phyloP scores from a whole-genome alignment of 306 rosid genomes.

The Arachis stenosperma region DNA sequence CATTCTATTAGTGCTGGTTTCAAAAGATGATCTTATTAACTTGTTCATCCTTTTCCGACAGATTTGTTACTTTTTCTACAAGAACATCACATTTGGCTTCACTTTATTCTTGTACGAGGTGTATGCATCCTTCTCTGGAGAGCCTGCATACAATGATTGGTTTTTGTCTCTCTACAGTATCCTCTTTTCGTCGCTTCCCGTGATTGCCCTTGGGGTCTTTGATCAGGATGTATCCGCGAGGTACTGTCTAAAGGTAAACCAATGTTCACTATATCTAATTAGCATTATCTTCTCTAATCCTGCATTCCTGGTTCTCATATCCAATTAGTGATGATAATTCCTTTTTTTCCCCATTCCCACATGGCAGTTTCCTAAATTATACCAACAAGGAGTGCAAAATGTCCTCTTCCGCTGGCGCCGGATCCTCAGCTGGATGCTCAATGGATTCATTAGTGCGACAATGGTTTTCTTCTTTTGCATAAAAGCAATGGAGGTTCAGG shows the following conservation, averaged over 20 bases:
- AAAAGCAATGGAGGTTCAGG: constrained; percentile 59
- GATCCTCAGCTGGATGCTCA: constrained; percentile 85
- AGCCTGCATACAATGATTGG: constrained; percentile 91
- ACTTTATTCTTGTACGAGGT: constrained; percentile 80
- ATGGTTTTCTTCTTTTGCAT: constrained; percentile 81
- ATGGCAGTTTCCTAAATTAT: constrained; percentile 82
- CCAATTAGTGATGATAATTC: background rate
- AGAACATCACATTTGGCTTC: constrained; percentile 85
- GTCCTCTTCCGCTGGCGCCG: constrained; percentile 86
- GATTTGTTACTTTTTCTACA: constrained; percentile 95
- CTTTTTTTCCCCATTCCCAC: constrained; percentile 25
- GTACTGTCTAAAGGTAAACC: constrained; percentile 71
- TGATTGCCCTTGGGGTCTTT: constrained; percentile 78
- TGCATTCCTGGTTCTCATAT: background rate
- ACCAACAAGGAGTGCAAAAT: constrained; percentile 94
- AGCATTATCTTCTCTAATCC: background rate
- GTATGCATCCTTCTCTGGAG: constrained; percentile 76
- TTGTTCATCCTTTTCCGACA: constrained; percentile 48
- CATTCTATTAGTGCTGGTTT: constrained; percentile 11
- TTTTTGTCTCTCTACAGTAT: constrained; percentile 79
- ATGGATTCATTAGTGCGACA: constrained; percentile 62
- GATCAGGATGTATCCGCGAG: constrained; percentile 94
- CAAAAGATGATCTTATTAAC: constrained; percentile 27
- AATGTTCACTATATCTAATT: constrained; percentile 8
- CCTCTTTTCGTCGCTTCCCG: constrained; percentile 85